Conservation (phyloP, 208 protist genomes). For the Novymonas esmeraldas region DNA sequence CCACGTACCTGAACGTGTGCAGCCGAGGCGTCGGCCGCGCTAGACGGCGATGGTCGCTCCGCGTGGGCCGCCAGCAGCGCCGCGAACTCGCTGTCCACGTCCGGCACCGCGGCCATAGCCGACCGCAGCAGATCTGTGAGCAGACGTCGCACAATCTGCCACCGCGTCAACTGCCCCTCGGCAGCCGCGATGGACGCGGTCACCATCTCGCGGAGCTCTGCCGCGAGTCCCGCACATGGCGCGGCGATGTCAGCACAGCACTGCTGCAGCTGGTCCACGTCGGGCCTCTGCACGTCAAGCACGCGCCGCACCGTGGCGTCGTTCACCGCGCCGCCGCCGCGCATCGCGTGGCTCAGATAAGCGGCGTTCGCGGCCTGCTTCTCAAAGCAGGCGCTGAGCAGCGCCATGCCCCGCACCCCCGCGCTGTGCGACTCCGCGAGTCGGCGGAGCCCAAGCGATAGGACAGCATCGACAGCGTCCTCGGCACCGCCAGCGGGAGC, state of each 20-base stretch:
- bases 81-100: background rate
- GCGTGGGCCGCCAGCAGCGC: slow-evolving; percentile 16
- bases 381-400: slow-evolving; percentile 40
- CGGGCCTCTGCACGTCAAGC: slow-evolving; percentile 35
- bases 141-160: slow-evolving; percentile 16
- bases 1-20: background rate
- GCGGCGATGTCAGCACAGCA: background rate
- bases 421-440: slow-evolving; percentile 36
- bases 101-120: background rate
- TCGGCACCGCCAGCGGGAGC: too few species aligned
- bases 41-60: background rate
- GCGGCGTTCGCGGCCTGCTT: slow-evolving; percentile 28
- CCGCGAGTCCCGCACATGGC: background rate
- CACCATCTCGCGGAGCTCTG: background rate
- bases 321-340: slow-evolving; percentile 32
- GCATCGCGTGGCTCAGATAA: slow-evolving; percentile 33
- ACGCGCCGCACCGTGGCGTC: slow-evolving; percentile 36
- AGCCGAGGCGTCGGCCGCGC: background rate
- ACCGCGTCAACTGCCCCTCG: slow-evolving; percentile 1
- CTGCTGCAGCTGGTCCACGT: slow-evolving; percentile 12
- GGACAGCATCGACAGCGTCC: slow-evolving; percentile 13
- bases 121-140: slow-evolving; percentile 11
- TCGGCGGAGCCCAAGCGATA: slow-evolving; percentile 19
- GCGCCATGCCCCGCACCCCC: slow-evolving; percentile 33
- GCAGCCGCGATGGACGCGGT: background rate